Evolutionary conservation across 73 alveolate species (phyloP).

Genomic region (Effrenium voratum): DNA sequence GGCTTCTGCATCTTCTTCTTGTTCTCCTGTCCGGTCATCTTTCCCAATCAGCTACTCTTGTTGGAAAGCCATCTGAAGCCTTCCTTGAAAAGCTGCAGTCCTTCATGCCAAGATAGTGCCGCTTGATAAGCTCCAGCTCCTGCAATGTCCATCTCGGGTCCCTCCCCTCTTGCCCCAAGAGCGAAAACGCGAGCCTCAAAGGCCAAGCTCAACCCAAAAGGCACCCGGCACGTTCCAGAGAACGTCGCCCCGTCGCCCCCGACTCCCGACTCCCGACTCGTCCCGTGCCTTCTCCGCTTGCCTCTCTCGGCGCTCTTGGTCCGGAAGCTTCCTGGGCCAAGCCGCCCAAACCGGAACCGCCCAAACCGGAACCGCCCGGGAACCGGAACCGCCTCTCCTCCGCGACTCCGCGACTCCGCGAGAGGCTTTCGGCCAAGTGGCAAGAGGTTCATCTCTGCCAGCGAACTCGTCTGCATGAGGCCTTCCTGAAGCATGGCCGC

Average conservation of each 20-base stretch:
- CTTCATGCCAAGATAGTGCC: slow-evolving; percentile 81
- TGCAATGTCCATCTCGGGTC: neutral
- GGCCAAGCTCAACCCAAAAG: no score
- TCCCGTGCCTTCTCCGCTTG: slow-evolving; percentile 73
- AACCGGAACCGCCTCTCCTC: neutral
- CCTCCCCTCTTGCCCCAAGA: neutral
- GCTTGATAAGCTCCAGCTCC: slow-evolving; percentile 87
- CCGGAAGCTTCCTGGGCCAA: slow-evolving; percentile 71
- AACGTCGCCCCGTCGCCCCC: neutral
- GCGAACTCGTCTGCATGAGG: slow-evolving; percentile 71
- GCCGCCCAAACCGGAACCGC: neutral
- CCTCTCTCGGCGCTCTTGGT: slow-evolving; percentile 86
- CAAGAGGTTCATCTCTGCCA: slow-evolving; percentile 80
- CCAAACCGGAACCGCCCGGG: neutral
- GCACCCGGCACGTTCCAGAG: neutral
- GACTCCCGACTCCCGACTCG: neutral
- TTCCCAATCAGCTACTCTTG: neutral
- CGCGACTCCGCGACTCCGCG: neutral
- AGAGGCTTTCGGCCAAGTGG: neutral
- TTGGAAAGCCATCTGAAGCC: neutral
- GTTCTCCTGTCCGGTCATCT: slow-evolving; percentile 34
- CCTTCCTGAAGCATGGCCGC: slow-evolving; percentile 13
- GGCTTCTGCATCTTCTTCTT: slow-evolving; percentile 95
- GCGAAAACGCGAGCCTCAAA: no score
- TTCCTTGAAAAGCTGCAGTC: neutral